These are phyloP conservation scores for Deinandra increscens DNA, from an alignment of 129 eudicot genomes.

Conservation along the genomic window DNA sequence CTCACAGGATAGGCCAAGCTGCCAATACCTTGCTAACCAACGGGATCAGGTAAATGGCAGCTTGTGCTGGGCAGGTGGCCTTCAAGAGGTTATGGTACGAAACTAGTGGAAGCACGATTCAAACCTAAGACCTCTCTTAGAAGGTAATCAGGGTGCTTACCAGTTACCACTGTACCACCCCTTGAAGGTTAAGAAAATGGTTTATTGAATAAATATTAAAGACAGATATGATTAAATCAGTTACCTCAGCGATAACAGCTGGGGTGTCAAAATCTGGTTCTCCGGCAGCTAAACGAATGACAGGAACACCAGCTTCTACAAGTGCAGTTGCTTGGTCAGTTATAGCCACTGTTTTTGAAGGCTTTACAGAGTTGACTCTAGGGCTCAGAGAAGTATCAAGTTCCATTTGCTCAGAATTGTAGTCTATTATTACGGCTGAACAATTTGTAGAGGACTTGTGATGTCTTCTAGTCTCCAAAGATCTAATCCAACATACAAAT, in stretches of 20 bases:
- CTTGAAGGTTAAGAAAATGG: background rate
- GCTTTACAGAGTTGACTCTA: slow-evolving; percentile 86
- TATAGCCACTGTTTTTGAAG: slow-evolving; percentile 89
- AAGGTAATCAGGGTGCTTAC: no score
- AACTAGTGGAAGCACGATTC: no score
- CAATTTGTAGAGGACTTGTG: slow-evolving; percentile 29
- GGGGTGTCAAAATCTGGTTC: slow-evolving; percentile 99
- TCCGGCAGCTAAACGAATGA: slow-evolving; percentile 88
- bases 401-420: slow-evolving; percentile 49
- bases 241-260: slow-evolving; percentile 71
- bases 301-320: slow-evolving; percentile 98
- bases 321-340: slow-evolving; percentile 93
- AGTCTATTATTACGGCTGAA: slow-evolving; percentile 48
- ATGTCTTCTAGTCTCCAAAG: slow-evolving; percentile 39
- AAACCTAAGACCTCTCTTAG: no score
- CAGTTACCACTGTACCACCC: no score
- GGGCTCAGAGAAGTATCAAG: slow-evolving; percentile 80
- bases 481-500: slow-evolving; percentile 27
- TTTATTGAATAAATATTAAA: slow-evolving; percentile 1
- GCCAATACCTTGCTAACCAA: no score
- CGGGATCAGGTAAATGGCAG: no score
- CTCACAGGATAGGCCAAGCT: no score
- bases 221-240: slow-evolving; percentile 2
- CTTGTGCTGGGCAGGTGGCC: no score
- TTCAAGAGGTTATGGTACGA: no score